Conservation (phyloP, 2,329 filamentous ascomycete species). For the Colletotrichum orchidophilum region DNA sequence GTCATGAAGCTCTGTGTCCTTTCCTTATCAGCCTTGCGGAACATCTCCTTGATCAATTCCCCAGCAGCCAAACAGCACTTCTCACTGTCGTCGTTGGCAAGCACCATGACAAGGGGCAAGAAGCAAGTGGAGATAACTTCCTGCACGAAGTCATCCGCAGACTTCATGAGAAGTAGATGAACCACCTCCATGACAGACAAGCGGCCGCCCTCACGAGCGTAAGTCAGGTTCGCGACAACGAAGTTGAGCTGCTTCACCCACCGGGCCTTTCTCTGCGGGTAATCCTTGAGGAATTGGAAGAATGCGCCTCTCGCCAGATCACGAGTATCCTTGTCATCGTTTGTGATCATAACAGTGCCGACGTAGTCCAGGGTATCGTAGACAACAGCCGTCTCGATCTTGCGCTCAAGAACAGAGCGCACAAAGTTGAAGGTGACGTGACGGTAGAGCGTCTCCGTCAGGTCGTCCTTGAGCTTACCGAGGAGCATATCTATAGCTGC, state of each 20-base stretch:
- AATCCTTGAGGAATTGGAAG: constrained; percentile 93
- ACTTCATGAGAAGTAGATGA: constrained; percentile 86
- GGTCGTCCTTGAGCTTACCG: constrained; percentile 82
- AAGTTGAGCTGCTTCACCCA: constrained; percentile 92
- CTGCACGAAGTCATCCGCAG: constrained; percentile 82
- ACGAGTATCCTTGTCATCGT: constrained; percentile 87
- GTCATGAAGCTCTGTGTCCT: constrained; percentile 75
- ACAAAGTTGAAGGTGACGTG: constrained; percentile 96
- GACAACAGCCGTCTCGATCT: constrained; percentile 84
- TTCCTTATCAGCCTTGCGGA: constrained; percentile 79
- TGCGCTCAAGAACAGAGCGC: constrained; percentile 84
- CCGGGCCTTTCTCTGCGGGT: constrained; percentile 88
- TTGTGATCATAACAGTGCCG: constrained; percentile 93
- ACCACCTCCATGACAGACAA: constrained; percentile 94
- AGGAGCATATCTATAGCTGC: constrained; percentile 85
- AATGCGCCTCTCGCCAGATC: constrained; percentile 90
- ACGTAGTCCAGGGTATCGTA: constrained; percentile 94
- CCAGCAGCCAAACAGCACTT: constrained; percentile 87
- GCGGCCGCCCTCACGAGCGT: constrained; percentile 86
- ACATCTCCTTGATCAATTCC: constrained; percentile 81
- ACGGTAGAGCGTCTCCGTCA: constrained; percentile 91
- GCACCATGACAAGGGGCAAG: constrained; percentile 83
- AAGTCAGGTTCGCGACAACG: constrained; percentile 89
- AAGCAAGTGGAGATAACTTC: constrained; percentile 86
- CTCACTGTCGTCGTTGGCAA: constrained; percentile 88